Base-by-base conservation (phyloP, 108 stramenopile genomes). In the Conticribra guillardii region DNA sequence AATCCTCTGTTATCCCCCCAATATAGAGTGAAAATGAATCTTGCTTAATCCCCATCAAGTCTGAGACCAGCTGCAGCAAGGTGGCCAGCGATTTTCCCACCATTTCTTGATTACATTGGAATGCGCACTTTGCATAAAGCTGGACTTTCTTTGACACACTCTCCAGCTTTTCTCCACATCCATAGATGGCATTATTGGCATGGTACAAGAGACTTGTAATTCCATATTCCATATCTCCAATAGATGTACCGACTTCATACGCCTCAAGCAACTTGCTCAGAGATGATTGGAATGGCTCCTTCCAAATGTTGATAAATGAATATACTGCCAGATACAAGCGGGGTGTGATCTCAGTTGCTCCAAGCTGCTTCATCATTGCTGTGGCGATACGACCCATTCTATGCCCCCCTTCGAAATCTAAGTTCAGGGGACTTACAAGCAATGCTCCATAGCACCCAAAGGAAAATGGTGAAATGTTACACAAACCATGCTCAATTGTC, bases 321-420 rank as follows among this genome's bases (percentile, higher is more conserved):
- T 34, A 76, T 46, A 68, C 41, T 51, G 27, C 58, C 44, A 30
- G 75, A 27, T 58, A 67, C 61, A 60, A 46, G 18, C 83, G 74
- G 75, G 52, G 68, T 51, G 52, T 54, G 15, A 57, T 60, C 51
- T 71, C 59, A 49, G 37, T 45, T 3, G 54, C 69, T n/a, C 26
- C 47, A 16, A 71, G 31, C 5, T 29, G 28, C 17, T 76, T 64
- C 61, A 70, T 71, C 46, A 76, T 23, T 41, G 77, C 76, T 3
- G 75, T 54, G 18, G 75, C 85, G 4, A 83, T 45, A 17, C 79
- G 66, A 44, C 79, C 82, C 61, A 73, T 82, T 14, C 69, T 69
- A 28, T 79, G 69, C 26, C 84, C 84, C 49, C 84, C 84, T 47
- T 84, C 80, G 47, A 68, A 46, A 27, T 81, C 79, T 29, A 16